phyloP scores from a whole-genome alignment of 2,329 filamentous ascomycete species.

The Lachnellula cervina region DNA sequence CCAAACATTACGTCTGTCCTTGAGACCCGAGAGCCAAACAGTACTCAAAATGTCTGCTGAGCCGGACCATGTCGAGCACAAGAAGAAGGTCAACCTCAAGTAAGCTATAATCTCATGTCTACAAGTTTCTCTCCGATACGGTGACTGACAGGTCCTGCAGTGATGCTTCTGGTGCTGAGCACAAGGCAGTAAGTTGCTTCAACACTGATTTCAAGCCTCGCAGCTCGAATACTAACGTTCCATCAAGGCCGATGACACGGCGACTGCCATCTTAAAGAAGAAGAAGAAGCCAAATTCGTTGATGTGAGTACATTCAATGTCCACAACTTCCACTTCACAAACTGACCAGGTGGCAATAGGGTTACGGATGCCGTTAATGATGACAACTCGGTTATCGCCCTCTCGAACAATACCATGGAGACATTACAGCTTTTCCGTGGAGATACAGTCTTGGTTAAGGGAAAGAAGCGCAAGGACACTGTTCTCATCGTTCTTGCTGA shows the following conservation, averaged over 20 bases:
- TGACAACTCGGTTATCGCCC: constrained; percentile 98
- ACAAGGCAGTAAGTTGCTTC: constrained; percentile 64
- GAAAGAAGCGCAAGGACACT: constrained; percentile 99
- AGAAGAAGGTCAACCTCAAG: constrained; percentile 81
- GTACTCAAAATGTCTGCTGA: constrained; percentile 63
- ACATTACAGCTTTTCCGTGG: constrained; percentile 96
- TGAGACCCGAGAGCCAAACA: constrained; percentile 7
- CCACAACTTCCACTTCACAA: constrained; percentile 22
- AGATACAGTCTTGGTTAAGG: constrained; percentile 95
- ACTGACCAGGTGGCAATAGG: constrained; percentile 47
- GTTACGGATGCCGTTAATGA: constrained; percentile 98
- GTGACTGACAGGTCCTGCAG: constrained; percentile 47
- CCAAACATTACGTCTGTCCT: constrained; percentile 3
- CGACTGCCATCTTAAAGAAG: constrained; percentile 98
- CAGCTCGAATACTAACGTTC: constrained; percentile 32
- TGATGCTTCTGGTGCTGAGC: constrained; percentile 83
- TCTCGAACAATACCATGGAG: constrained; percentile 99
- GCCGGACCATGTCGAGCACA: constrained; percentile 58
- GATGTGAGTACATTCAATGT: constrained; percentile 59
- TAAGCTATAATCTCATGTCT: constrained; percentile 42
- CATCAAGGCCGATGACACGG: constrained; percentile 74
- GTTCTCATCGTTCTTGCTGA: constrained; percentile 96
- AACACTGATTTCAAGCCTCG: constrained; percentile 26
- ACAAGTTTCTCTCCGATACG: constrained; percentile 1
- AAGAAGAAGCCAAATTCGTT: constrained; percentile 99